Evolutionary conservation across 345 rosid genomes (phyloP).

Genomic region (Luvunga scandens): DNA sequence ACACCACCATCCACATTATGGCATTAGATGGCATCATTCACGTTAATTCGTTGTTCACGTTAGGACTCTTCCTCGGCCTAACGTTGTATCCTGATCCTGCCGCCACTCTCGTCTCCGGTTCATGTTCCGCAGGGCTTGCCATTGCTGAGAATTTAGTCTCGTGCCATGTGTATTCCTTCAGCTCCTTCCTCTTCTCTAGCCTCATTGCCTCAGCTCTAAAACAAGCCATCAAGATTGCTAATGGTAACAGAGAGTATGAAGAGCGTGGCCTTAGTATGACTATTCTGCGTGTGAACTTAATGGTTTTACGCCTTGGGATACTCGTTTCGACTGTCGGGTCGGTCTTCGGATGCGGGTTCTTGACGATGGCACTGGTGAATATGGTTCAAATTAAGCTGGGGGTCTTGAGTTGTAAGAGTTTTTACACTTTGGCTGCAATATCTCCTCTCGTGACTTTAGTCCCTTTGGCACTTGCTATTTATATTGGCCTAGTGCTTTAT

Average conservation of each 20-base stretch:
- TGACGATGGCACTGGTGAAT: slow-evolving; percentile 68
- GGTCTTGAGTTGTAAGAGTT: slow-evolving; percentile 51
- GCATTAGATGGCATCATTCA: slow-evolving; percentile 83
- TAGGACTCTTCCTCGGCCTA: slow-evolving; percentile 84
- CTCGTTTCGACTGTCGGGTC: slow-evolving; percentile 66
- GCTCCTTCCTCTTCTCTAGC: slow-evolving; percentile 79
- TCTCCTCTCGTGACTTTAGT: slow-evolving; percentile 66
- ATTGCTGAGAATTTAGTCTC: slow-evolving; percentile 51
- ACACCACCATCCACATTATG: slow-evolving; percentile 57
- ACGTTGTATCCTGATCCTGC: slow-evolving; percentile 36
- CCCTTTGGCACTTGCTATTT: slow-evolving; percentile 57
- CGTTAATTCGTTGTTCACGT: slow-evolving; percentile 79
- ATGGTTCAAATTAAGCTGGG: slow-evolving; percentile 85
- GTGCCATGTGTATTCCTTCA: slow-evolving; percentile 83
- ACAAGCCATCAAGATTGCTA: slow-evolving; percentile 48
- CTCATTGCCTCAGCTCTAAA: slow-evolving; percentile 72
- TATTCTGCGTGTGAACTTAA: slow-evolving; percentile 46
- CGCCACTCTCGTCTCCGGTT: slow-evolving; percentile 12
- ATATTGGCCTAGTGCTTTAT: slow-evolving; percentile 56
- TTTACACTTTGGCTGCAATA: slow-evolving; percentile 56
- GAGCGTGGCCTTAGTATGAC: slow-evolving; percentile 18
- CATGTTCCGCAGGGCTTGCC: slow-evolving; percentile 36
- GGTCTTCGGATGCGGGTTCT: slow-evolving; percentile 70
- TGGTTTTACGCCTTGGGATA: slow-evolving; percentile 47
- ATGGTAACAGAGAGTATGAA: slow-evolving; percentile 14